Conservation (phyloP, 257 asterid species). For the Dorcoceras hygrometricum region DNA sequence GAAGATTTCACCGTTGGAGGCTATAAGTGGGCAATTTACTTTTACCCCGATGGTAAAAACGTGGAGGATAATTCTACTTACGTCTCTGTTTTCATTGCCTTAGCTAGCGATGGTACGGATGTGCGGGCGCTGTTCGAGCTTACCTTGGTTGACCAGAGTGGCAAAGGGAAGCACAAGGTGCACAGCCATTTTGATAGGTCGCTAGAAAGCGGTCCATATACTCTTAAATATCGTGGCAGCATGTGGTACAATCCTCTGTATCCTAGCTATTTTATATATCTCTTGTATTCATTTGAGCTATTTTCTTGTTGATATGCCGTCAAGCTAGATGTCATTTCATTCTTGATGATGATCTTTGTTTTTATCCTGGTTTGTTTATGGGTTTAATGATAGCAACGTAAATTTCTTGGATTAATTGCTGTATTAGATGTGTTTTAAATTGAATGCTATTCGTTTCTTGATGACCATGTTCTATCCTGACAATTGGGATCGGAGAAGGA, state of each 20-base stretch:
- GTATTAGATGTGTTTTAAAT: background rate
- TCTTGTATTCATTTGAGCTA: background rate
- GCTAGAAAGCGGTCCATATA: conserved; percentile 80
- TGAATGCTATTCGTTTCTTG: background rate
- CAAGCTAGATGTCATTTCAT: background rate
- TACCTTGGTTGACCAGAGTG: conserved; percentile 83
- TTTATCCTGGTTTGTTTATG: background rate
- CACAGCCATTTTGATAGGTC: conserved; percentile 91
- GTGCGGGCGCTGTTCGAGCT: conserved; percentile 85
- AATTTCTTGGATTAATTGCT: background rate
- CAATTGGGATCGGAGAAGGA: background rate
- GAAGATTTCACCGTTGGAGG: conserved; percentile 4
- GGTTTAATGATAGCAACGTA: too few relatives aligned
- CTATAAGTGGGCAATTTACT: background rate
- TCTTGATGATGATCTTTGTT: background rate
- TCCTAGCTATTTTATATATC: conserved; percentile 8
- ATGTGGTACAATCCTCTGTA: conserved; percentile 57
- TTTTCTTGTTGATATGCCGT: background rate
- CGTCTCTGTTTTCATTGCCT: background rate
- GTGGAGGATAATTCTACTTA: background rate
- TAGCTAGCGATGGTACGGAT: conserved; percentile 32
- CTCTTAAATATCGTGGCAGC: conserved; percentile 73
- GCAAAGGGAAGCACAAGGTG: conserved; percentile 81
- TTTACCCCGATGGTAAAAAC: conserved; percentile 3
- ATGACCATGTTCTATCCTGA: background rate